Conservation (phyloP, 1,284 basidiomycete genomes). For the Naganishia sp. region DNA sequence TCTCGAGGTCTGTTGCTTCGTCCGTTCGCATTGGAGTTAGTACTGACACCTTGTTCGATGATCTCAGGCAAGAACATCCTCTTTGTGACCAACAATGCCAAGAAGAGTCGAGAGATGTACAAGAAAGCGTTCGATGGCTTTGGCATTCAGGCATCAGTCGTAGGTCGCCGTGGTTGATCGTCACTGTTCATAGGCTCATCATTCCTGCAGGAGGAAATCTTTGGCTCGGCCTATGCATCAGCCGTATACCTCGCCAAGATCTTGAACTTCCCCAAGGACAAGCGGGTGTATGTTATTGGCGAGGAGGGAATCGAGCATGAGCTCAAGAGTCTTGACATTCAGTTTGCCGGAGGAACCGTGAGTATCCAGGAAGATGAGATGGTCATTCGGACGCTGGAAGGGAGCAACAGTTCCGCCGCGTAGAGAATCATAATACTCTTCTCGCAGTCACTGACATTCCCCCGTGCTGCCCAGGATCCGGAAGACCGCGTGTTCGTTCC, state of each 20-base stretch:
- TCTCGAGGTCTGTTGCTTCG: constrained; percentile 35
- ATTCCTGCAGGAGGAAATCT: constrained; percentile 77
- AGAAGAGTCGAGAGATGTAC: constrained; percentile 82
- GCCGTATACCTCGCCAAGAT: constrained; percentile 91
- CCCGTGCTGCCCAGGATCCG: constrained; percentile 64
- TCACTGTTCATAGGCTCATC: not conserved
- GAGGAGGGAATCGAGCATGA: constrained; percentile 93
- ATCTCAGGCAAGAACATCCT: constrained; percentile 76
- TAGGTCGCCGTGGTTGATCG: constrained; percentile 55
- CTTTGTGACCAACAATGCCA: constrained; percentile 99
- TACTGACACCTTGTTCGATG: not conserved
- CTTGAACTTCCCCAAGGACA: constrained; percentile 81
- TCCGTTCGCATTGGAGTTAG: not conserved
- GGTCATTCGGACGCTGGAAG: too few relatives aligned
- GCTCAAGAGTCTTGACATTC: constrained; percentile 76
- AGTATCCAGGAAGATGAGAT: constrained; percentile 38
- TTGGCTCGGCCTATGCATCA: constrained; percentile 90
- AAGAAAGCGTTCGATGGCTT: constrained; percentile 88
- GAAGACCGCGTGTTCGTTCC: constrained; percentile 74
- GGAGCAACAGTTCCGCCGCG: too few relatives aligned
- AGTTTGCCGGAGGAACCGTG: constrained; percentile 82
- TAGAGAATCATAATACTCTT: too few relatives aligned
- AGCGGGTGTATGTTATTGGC: constrained; percentile 95
- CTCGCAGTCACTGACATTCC: not conserved
- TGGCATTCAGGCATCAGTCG: constrained; percentile 79